Evolutionary conservation across 306 rosid species (phyloP), one percentile per base, ranked within the genome.

Genomic region (Gleditsia sinensis): DNA sequence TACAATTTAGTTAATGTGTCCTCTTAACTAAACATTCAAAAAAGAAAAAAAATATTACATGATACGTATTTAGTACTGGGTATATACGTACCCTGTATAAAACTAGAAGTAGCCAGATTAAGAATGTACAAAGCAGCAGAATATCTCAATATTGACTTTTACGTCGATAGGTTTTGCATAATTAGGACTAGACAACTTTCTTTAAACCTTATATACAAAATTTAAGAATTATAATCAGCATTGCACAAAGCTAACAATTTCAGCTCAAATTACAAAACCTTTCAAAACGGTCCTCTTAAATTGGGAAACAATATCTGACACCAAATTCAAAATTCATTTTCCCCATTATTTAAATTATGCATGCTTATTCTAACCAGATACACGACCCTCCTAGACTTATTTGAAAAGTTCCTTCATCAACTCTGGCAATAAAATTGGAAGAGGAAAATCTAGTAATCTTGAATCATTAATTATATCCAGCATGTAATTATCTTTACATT

Each of bases 101-200:
- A n/a, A n/a, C n/a, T n/a, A n/a, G n/a, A n/a, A n/a, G n/a, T n/a
- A n/a, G n/a, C n/a, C n/a, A n/a, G n/a, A 55, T 17, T 13, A 42
- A 55, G 66, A 43, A 58, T 19, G 57, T 17, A 54, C 2, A 57
- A 10, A 43, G 67, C 58, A 72, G 58, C 50, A 43, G n/a, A n/a
- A n/a, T 60, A 58, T 72, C 58, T 14, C 16, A 57, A 30, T 7
- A 58, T 28, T 39, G 12, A 20, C 25, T 71, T 9, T 23, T 21
- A 69, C 34, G 39, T 51, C 51, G 51, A 57, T 21, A 28, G 45
- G 19, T 50, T 48, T 6, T 51, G 14, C 33, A 20, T 50, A 20
- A 51, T n/a, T 37, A 37, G 16, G 27, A 54, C 11, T 11, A 37
- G 27, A 36, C 40, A 54, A 21, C 33, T 50, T n/a, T 43, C 55